Percentiles rank a stretch among this genome's conserved stretches.
phyloP scores from a whole-genome alignment of 345 rosid species.

The Moricandia arvensis region DNA sequence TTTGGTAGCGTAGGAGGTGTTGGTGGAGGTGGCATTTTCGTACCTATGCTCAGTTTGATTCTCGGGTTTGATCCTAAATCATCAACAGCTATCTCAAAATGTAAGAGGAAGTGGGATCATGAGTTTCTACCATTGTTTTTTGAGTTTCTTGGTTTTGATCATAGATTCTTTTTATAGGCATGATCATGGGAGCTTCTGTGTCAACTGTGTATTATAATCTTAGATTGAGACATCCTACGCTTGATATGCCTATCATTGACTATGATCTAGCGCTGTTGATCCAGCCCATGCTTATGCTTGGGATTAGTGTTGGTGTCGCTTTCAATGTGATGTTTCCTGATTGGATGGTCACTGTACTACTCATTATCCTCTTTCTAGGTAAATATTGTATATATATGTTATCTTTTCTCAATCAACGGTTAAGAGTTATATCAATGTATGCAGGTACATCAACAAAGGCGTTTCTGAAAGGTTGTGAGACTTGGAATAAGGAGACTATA shows the following conservation, averaged over 20 bases:
- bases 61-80: constrained; percentile 86
- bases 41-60: constrained; percentile 78
- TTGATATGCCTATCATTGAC: constrained; percentile 77
- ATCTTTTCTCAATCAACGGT: neutral
- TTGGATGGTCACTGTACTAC: constrained; percentile 83
- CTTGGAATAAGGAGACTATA: constrained; percentile 81
- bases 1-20: constrained; percentile 93
- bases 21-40: constrained; percentile 88
- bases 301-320: constrained; percentile 76
- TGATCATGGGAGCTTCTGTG: constrained; percentile 83
- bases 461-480: constrained; percentile 76
- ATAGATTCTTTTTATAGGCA: constrained; percentile 44
- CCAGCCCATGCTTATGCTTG: constrained; percentile 89
- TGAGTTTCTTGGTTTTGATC: neutral
- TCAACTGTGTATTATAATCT: constrained; percentile 84
- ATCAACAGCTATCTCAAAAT: constrained; percentile 80
- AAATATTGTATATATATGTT: neutral
- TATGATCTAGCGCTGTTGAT: constrained; percentile 77
- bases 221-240: constrained; percentile 68
- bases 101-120: constrained; percentile 37
- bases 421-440: neutral
- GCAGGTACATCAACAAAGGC: constrained; percentile 84
- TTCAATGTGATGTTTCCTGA: constrained; percentile 75
- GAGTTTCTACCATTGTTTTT: neutral
- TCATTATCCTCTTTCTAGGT: constrained; percentile 81